Percentiles rank a stretch among this genome's conserved stretches.
Evolutionary conservation across 306 rosid genomes (phyloP).

Genomic region (Acacia acuminata): DNA sequence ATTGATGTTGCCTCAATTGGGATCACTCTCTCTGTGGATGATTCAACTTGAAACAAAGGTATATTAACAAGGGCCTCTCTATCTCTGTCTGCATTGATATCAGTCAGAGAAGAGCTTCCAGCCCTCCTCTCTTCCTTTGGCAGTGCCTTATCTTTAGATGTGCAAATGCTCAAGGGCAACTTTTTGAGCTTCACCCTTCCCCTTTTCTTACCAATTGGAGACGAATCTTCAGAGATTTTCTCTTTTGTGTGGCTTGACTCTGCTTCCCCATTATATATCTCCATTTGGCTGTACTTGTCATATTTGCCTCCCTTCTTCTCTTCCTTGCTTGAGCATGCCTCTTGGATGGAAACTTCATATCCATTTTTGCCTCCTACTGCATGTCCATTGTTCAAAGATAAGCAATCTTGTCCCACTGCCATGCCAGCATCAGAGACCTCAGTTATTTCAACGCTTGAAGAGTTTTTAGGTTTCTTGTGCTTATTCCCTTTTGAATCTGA

Average conservation of each 20-base stretch:
- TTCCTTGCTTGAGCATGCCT: constrained; percentile 58
- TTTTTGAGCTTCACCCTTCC: constrained; percentile 85
- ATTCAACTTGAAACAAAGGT: constrained; percentile 61
- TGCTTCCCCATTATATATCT: constrained; percentile 58
- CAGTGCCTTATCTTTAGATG: constrained; percentile 66
- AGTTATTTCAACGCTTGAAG: constrained; percentile 53
- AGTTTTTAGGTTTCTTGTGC: constrained; percentile 67
- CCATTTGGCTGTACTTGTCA: constrained; percentile 52
- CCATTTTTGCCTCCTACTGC: constrained; percentile 45
- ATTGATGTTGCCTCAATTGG: constrained; percentile 64
- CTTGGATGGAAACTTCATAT: constrained; percentile 56
- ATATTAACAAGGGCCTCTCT: constrained; percentile 48
- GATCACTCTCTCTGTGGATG: constrained; percentile 54
- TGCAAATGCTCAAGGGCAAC: constrained; percentile 79
- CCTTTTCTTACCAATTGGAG: constrained; percentile 70
- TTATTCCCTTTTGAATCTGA: constrained; percentile 64
- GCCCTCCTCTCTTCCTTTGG: constrained; percentile 61
- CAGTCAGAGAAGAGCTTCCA: constrained; percentile 49
- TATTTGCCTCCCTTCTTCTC: constrained; percentile 48
- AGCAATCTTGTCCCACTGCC: constrained; percentile 48
- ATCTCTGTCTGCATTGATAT: constrained; percentile 48
- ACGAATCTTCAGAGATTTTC: constrained; percentile 51
- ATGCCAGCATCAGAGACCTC: constrained; percentile 52
- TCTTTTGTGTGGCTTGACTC: constrained; percentile 69
- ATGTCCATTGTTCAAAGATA: constrained; percentile 59